These are phyloP conservation scores for Clavispora phyllophila DNA, from an alignment of 805 yeast genomes.

Conservation along the genomic window DNA sequence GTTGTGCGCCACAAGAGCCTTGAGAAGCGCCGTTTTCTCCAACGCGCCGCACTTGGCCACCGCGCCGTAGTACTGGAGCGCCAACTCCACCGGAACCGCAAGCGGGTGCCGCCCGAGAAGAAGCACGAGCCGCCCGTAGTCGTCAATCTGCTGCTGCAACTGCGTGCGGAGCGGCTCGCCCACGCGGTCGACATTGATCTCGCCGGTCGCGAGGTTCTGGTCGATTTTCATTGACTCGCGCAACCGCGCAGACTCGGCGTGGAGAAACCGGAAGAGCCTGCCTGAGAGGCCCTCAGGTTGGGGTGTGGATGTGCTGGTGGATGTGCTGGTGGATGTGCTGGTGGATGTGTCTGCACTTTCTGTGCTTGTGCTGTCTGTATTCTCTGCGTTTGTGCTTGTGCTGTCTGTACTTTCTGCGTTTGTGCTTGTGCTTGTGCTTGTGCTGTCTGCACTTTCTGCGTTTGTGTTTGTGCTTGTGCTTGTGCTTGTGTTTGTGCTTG, in stretches of 20 bases:
- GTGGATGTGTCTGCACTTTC: not conserved
- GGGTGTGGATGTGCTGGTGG: not conserved
- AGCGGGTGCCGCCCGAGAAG: constrained; percentile 29
- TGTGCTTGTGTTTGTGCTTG: too few species aligned
- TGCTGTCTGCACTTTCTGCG: too few species aligned
- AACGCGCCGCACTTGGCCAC: constrained; percentile 15
- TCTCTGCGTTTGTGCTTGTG: too few species aligned
- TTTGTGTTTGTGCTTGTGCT: too few species aligned
- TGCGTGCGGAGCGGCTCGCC: constrained; percentile 7
- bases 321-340: not conserved
- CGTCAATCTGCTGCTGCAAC: constrained; percentile 23
- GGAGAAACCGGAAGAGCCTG: constrained; percentile 4
- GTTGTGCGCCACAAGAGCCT: constrained; percentile 27
- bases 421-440: too few species aligned
- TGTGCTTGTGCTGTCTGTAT: too few species aligned
- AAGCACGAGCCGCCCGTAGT: constrained; percentile 24
- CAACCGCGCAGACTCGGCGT: constrained; percentile 7
- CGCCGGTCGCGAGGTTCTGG: not conserved
- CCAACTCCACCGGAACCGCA: constrained; percentile 25
- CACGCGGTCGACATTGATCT: constrained; percentile 2
- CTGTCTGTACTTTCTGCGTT: too few species aligned
- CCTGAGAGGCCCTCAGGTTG: not conserved
- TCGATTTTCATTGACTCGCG: constrained; percentile 7
- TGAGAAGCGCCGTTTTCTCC: constrained; percentile 18
- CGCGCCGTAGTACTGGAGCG: constrained; percentile 13